Percentiles rank a stretch among this genome's conserved stretches.
These are phyloP conservation scores for Gynostemma pentaphyllum DNA, from an alignment of 306 rosid genomes.

Conservation along the genomic window DNA sequence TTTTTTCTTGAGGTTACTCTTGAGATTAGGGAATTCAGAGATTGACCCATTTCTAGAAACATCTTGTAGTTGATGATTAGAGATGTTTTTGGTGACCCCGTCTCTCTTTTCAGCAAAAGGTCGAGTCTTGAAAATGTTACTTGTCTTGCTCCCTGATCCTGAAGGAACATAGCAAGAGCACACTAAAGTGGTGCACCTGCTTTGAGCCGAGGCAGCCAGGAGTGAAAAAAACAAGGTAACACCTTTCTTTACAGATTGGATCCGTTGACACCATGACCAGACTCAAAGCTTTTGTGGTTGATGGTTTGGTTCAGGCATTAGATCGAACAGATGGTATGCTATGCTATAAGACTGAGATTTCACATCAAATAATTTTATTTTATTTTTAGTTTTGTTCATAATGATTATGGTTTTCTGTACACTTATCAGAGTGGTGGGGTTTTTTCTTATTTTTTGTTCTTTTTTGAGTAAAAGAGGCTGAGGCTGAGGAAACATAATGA, in stretches of 20 bases:
- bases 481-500: not conserved
- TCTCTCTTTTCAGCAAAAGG: slow-evolving; percentile 16
- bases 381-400: not conserved
- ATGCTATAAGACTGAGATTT: slow-evolving; percentile 2
- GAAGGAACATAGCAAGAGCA: slow-evolving; percentile 34
- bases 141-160: slow-evolving; percentile 12
- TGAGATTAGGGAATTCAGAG: slow-evolving; percentile 18
- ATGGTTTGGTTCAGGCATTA: not conserved
- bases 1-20: slow-evolving; percentile 31
- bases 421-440: not conserved
- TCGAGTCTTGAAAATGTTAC: slow-evolving; percentile 8
- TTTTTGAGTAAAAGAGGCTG: slow-evolving; percentile 2
- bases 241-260: slow-evolving; percentile 5
- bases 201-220: slow-evolving; percentile 32
- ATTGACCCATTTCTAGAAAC: slow-evolving; percentile 16
- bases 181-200: slow-evolving; percentile 33
- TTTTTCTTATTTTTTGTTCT: not conserved
- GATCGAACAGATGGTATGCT: slow-evolving; percentile 1
- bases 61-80: slow-evolving; percentile 8
- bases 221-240: slow-evolving; percentile 13
- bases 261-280: slow-evolving; percentile 9
- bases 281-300: not conserved
- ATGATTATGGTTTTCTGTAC: not conserved
- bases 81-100: slow-evolving; percentile 15
- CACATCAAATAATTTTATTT: not conserved